These are phyloP conservation scores for Ophiostoma quercus DNA, from an alignment of 2,329 filamentous ascomycete species.

Conservation along the genomic window DNA sequence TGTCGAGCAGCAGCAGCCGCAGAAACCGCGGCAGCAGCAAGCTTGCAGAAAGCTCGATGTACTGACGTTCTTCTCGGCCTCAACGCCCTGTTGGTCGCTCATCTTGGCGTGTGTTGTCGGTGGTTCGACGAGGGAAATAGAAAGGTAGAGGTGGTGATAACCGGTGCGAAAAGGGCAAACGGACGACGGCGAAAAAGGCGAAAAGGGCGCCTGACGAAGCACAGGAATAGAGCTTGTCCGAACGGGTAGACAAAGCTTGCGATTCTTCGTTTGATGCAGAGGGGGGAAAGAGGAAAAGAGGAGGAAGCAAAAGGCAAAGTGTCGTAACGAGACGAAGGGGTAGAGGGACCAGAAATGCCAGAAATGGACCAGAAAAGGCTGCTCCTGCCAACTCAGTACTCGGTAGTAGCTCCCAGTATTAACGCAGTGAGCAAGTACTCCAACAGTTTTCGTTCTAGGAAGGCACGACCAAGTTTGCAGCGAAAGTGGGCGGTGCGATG, in stretches of 20 bases:
- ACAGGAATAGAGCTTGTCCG: constrained; percentile 17
- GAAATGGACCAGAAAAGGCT: constrained; percentile 10
- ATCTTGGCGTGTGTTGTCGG: constrained; percentile 50
- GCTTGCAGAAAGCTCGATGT: constrained; percentile 9
- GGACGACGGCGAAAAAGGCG: not conserved
- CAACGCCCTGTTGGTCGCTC: constrained; percentile 80
- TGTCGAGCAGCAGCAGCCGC: too few species aligned
- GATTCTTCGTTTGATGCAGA: constrained; percentile 8
- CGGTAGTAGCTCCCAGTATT: not conserved
- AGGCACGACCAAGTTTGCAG: constrained; percentile 19
- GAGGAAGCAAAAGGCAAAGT: not conserved
- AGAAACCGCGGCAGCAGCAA: not conserved
- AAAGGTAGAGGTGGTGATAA: not conserved
- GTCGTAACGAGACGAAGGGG: too few species aligned
- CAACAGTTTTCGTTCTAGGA: constrained; percentile 7
- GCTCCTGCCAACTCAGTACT: constrained; percentile 17
- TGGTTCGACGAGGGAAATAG: constrained; percentile 10
- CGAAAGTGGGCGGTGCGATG: constrained; percentile 23
- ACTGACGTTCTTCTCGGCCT: constrained; percentile 92
- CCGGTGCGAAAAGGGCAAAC: not conserved
- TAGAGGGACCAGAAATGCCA: constrained; percentile 10
- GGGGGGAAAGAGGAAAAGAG: not conserved
- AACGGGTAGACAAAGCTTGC: not conserved
- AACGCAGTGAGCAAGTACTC: not conserved
- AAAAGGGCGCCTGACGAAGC: constrained; percentile 14